Percentiles rank a stretch among this genome's conserved stretches.
These are phyloP conservation scores for Ophiorrhiza pumila DNA, from an alignment of 257 asterid genomes.

Conservation along the genomic window DNA sequence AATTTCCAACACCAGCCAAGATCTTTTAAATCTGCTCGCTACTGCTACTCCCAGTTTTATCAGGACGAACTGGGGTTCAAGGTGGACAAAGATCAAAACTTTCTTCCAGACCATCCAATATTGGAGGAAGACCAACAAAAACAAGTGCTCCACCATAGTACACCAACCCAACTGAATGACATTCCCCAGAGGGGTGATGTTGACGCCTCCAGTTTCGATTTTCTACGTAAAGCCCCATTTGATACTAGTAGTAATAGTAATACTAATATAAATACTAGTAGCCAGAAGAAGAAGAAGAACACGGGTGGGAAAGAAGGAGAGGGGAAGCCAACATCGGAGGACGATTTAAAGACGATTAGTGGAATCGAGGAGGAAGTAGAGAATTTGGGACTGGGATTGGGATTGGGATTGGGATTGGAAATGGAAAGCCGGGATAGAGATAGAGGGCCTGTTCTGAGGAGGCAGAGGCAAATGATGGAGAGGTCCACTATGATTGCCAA, in stretches of 20 bases:
- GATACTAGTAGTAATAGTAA: not conserved
- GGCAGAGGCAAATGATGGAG: constrained; percentile 44
- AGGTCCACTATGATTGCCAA: constrained; percentile 60
- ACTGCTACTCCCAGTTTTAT: not conserved
- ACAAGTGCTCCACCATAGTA: not conserved
- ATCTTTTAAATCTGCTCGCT: not conserved
- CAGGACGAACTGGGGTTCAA: constrained; percentile 25
- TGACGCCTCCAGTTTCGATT: too few species aligned
- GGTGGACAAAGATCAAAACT: not conserved
- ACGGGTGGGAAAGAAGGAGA: not conserved
- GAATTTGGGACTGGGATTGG: constrained; percentile 22
- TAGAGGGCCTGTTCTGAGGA: constrained; percentile 11
- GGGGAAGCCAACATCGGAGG: not conserved
- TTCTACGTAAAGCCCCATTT: not conserved
- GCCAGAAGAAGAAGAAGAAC: constrained; percentile 12
- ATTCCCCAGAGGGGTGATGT: too few species aligned
- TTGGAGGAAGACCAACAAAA: not conserved
- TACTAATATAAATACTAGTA: too few species aligned
- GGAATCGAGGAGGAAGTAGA: constrained; percentile 8
- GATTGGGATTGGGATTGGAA: constrained; percentile 9
- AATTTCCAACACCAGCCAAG: not conserved
- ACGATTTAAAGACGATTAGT: not conserved
- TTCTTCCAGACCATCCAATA: not conserved
- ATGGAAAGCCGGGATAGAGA: not conserved
- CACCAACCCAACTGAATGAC: not conserved